Percentiles rank a stretch among this genome's conserved stretches.
These are phyloP conservation scores for Penicillium tannophilum DNA, from an alignment of 495 filamentous ascomycete genomes.

Conservation along the genomic window DNA sequence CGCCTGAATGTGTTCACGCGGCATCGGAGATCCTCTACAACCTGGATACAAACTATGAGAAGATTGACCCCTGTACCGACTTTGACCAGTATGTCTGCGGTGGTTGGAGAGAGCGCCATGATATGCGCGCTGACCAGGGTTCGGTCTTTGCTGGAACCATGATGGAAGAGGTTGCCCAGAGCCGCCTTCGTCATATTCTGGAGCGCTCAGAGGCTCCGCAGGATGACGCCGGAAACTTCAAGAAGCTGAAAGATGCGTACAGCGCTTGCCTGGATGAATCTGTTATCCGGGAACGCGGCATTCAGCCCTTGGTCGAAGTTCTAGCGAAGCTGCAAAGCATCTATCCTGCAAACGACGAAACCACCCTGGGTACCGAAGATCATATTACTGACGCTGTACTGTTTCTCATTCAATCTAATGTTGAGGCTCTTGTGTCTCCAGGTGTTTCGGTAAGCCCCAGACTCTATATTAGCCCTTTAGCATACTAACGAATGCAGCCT, in stretches of 20 bases:
- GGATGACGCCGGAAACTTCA: slow-evolving; percentile 63
- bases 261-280: slow-evolving; percentile 65
- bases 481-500: slow-evolving; percentile 34
- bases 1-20: slow-evolving; percentile 67
- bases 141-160: slow-evolving; percentile 59
- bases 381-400: slow-evolving; percentile 54
- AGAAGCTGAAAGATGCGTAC: slow-evolving; percentile 65
- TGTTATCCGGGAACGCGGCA: slow-evolving; percentile 53
- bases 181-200: slow-evolving; percentile 63
- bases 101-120: slow-evolving; percentile 65
- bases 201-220: slow-evolving; percentile 56
- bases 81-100: slow-evolving; percentile 73
- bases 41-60: slow-evolving; percentile 62
- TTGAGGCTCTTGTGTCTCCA: slow-evolving; percentile 50
- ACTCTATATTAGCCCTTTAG: background rate
- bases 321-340: slow-evolving; percentile 54
- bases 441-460: slow-evolving; percentile 48
- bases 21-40: slow-evolving; percentile 68
- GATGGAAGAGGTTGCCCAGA: slow-evolving; percentile 61
- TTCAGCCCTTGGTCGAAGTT: slow-evolving; percentile 52
- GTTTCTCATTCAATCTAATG: slow-evolving; percentile 54
- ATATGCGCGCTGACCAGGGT: slow-evolving; percentile 67
- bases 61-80: slow-evolving; percentile 68
- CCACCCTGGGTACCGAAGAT: slow-evolving; percentile 36
- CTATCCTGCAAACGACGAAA: slow-evolving; percentile 51